These are phyloP conservation scores for Benincasa hispida DNA, from an alignment of 306 rosid species.

Conservation along the genomic window DNA sequence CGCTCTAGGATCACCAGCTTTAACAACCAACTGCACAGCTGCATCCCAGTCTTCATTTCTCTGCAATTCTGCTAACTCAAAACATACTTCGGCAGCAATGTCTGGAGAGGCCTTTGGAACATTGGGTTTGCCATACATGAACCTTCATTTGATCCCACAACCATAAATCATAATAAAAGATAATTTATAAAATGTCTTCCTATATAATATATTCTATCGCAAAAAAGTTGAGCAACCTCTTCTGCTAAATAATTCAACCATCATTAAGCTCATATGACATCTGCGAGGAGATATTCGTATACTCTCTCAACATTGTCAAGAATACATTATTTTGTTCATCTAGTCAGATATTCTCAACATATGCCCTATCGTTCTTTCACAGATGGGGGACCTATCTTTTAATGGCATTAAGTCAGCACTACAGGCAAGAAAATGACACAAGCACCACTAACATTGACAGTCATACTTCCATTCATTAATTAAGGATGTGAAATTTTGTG, in stretches of 20 bases:
- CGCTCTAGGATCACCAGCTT: constrained; percentile 80
- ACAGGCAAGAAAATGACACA: neutral
- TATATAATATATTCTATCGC: neutral
- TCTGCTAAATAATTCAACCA: neutral
- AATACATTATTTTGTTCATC: neutral
- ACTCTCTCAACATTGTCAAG: neutral
- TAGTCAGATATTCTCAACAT: neutral
- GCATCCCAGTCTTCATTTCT: constrained; percentile 61
- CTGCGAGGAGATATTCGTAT: neutral
- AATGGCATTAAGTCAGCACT: neutral
- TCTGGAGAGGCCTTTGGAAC: constrained; percentile 73
- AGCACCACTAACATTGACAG: neutral
- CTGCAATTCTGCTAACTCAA: constrained; percentile 53
- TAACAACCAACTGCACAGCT: constrained; percentile 78
- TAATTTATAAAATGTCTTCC: neutral
- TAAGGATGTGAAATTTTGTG: neutral
- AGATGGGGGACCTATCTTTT: neutral
- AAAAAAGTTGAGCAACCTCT: neutral
- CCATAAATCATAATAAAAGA: neutral
- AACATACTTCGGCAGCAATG: constrained; percentile 41
- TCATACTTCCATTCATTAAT: neutral
- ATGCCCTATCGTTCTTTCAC: neutral
- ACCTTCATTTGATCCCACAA: constrained; percentile 33
- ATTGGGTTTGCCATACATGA: constrained; percentile 83
- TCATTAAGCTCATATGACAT: neutral